Evolutionary conservation across 2,329 filamentous ascomycete genomes (phyloP).

Genomic region (Didymellaceae sp.): DNA sequence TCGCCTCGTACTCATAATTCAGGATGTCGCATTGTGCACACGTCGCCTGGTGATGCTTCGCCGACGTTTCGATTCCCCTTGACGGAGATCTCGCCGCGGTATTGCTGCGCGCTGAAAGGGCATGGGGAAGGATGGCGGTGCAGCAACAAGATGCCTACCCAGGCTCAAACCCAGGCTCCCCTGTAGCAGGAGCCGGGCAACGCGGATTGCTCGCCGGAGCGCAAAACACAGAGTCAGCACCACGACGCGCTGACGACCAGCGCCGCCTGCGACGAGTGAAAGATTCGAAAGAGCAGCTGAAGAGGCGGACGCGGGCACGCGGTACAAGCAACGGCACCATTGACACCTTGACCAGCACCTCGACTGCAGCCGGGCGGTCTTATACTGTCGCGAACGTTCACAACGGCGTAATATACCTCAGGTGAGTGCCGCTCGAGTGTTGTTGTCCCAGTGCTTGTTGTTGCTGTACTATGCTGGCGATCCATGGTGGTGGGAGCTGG

Average conservation of each 20-base stretch:
- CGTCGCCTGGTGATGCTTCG: conserved; percentile 28
- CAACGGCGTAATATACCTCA: conserved; percentile 56
- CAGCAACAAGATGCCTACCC: conserved; percentile 41
- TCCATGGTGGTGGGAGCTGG: not conserved
- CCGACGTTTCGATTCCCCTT: conserved; percentile 27
- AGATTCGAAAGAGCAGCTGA: conserved; percentile 48
- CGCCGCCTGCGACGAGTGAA: conserved; percentile 46
- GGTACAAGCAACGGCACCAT: conserved; percentile 43
- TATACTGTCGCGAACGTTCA: conserved; percentile 58
- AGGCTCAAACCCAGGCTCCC: conserved; percentile 38
- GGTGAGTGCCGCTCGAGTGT: conserved; percentile 39
- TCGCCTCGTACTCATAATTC: conserved; percentile 27
- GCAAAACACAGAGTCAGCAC: conserved; percentile 31
- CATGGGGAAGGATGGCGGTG: conserved; percentile 47
- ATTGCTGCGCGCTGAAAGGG: conserved; percentile 28
- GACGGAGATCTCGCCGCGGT: conserved; percentile 17
- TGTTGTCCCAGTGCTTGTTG: not conserved
- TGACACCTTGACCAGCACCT: conserved; percentile 34
- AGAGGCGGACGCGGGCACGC: conserved; percentile 40
- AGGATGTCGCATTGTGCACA: conserved; percentile 37
- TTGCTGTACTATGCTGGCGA: not conserved
- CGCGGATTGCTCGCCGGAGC: conserved; percentile 36
- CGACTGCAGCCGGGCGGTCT: conserved; percentile 44
- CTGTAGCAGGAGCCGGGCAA: conserved; percentile 30
- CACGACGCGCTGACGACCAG: conserved; percentile 37